phyloP scores from a whole-genome alignment of 371 early-diverging fungal genomes.

The Conidiobolus incongruus region DNA sequence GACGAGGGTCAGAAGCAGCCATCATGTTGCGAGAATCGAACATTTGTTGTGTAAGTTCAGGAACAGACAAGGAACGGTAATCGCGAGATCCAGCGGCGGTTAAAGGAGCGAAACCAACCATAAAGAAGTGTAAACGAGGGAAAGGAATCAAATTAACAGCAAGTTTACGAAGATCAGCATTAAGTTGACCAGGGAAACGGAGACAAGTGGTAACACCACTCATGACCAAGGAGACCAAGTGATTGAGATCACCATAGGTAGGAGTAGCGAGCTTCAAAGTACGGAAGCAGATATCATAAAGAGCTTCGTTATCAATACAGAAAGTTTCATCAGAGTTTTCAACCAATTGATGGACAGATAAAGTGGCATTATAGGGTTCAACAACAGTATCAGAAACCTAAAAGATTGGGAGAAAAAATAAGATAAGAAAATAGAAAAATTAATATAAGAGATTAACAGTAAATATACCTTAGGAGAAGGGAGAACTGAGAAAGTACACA shows the following conservation, averaged over 20 bases:
- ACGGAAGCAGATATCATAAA: constrained; percentile 89
- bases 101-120: constrained; percentile 96
- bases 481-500: constrained; percentile 89
- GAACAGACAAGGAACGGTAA: constrained; percentile 79
- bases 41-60: constrained; percentile 94
- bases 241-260: constrained; percentile 75
- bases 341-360: constrained; percentile 89
- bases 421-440: background rate
- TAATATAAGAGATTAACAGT: background rate
- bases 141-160: constrained; percentile 97
- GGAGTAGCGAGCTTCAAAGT: constrained; percentile 79
- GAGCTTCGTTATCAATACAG: constrained; percentile 85
- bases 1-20: constrained; percentile 96
- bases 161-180: constrained; percentile 93
- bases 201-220: constrained; percentile 93
- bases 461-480: constrained; percentile 52
- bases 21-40: constrained; percentile 98
- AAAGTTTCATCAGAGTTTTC: constrained; percentile 94
- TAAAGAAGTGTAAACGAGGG: constrained; percentile 99
- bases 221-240: constrained; percentile 81
- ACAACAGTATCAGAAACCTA: constrained; percentile 22
- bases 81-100: constrained; percentile 71
- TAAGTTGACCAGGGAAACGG: constrained; percentile 98
- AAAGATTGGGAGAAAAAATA: background rate
- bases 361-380: constrained; percentile 97